Evolutionary conservation across 2,329 filamentous ascomycete species (phyloP).

Genomic region (Hypoxylon sp.): DNA sequence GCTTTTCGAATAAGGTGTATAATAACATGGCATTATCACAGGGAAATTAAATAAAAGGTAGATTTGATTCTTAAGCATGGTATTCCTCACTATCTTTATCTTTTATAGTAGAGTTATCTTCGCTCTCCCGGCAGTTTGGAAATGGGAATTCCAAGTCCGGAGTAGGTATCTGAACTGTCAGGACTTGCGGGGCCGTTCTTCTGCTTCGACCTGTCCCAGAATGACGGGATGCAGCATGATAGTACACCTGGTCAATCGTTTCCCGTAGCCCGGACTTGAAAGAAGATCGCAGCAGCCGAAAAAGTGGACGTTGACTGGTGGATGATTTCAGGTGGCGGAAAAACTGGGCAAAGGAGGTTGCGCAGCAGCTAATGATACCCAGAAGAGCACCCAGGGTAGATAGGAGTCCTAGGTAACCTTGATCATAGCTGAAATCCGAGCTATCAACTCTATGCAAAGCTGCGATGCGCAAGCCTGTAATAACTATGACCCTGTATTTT

Average conservation of each 20-base stretch:
- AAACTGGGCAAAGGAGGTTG: slow-evolving; percentile 1
- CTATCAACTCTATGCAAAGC: slow-evolving; percentile 25
- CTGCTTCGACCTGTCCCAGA: background rate
- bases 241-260: slow-evolving; percentile 3
- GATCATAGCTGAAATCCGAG: slow-evolving; percentile 36
- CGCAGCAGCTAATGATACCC: slow-evolving; percentile 29
- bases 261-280: slow-evolving; percentile 4
- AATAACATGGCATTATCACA: too few relatives aligned
- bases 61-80: too few relatives aligned
- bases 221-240: background rate
- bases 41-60: too few relatives aligned
- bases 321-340: background rate
- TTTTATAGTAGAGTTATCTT: too few relatives aligned
- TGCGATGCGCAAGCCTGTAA: slow-evolving; percentile 32
- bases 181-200: background rate
- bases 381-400: slow-evolving; percentile 34
- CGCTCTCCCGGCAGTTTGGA: slow-evolving; percentile 88
- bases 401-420: slow-evolving; percentile 35
- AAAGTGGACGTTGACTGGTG: too few relatives aligned
- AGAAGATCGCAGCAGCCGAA: background rate
- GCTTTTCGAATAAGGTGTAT: too few relatives aligned
- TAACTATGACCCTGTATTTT: slow-evolving; percentile 15
- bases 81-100: too few relatives aligned
- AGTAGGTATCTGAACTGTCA: slow-evolving; percentile 82
- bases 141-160: slow-evolving; percentile 90